Evolutionary conservation across 352 stramenopile species (phyloP).

Genomic region (Globisporangium carolinianum): DNA sequence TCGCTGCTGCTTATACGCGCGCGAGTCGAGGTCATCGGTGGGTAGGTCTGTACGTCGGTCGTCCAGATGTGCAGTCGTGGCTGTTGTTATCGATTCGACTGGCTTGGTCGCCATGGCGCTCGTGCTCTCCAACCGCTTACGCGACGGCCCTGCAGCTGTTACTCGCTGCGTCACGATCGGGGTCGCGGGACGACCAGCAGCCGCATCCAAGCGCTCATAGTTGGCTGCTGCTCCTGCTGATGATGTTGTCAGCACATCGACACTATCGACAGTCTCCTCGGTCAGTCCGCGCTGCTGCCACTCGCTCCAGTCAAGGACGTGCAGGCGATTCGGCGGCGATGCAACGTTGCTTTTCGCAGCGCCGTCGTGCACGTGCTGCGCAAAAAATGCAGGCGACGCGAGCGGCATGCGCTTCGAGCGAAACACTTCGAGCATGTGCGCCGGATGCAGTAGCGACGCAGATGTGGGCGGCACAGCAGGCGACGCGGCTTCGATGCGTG

Average conservation of each 20-base stretch:
- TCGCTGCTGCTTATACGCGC: conserved; percentile 47
- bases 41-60: not conserved
- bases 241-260: too few species aligned
- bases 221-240: not conserved
- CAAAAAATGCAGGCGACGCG: conserved; percentile 45
- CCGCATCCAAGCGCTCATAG: not conserved
- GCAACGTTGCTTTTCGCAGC: conserved; percentile 1
- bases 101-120: not conserved
- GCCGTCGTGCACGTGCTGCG: conserved; percentile 28
- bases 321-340: conserved; percentile 18
- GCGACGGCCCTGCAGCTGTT: not conserved
- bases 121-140: not conserved
- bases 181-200: not conserved
- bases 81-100: not conserved
- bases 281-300: conserved; percentile 22
- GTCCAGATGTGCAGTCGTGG: not conserved
- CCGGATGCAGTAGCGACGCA: conserved; percentile 34
- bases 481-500: not conserved
- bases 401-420: conserved; percentile 62
- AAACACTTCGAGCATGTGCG: conserved; percentile 73
- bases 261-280: conserved; percentile 3
- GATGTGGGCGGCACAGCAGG: not conserved
- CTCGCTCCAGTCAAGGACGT: conserved; percentile 30
- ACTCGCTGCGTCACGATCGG: not conserved
- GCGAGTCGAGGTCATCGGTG: conserved; percentile 29